Evolutionary conservation across 805 yeast species (phyloP), one percentile per base, ranked within the genome.

Genomic region (Lipomyces lipofer): DNA sequence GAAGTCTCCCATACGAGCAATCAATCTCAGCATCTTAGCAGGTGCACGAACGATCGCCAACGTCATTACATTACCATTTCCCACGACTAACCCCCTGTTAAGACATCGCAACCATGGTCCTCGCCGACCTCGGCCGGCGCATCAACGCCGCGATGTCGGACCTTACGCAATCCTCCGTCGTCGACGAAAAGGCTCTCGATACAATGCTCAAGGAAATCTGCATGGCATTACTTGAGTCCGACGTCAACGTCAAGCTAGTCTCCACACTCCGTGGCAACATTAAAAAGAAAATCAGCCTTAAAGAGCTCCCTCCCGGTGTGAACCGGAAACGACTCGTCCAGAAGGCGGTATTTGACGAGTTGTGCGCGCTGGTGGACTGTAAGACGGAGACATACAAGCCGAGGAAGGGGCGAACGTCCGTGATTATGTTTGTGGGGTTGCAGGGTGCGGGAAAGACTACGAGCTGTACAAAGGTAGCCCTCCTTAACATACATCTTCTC

Each of bases 391-490:
- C 87, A 8, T 92, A 83, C 68, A 86, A 86, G 71, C 98, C 97
- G 38, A 86, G 86, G 74, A 91, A 91, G 75, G 84, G 89, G 64
- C 79, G 80, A 64, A 68, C 82, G 8, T 82, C 86, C 67, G 87
- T 92, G 29, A 86, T 94, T 61, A 94, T 94, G 99, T 87, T 94
- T 78, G 99, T 94, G 55, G 99, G 99, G 68, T 76, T 94, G 56
- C 99, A 94, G 71, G 99, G 99, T 75, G 94, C 98, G 10, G 99
- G 99, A 79, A 94, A 94, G 70, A 94, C 99, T 29, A 94, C 99
- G 0, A 84, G 97, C 1, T 91, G 97, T 82, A 94, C 99, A 1
- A 94, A 94, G 44, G 43, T 57, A 25, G n/a, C n/a, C n/a, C n/a
- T n/a, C 9, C 9, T 12, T 15, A 42, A 42, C 17, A 42, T 24